Base-by-base conservation (phyloP, 2,329 filamentous ascomycete species). In the Botryotinia globosa region DNA sequence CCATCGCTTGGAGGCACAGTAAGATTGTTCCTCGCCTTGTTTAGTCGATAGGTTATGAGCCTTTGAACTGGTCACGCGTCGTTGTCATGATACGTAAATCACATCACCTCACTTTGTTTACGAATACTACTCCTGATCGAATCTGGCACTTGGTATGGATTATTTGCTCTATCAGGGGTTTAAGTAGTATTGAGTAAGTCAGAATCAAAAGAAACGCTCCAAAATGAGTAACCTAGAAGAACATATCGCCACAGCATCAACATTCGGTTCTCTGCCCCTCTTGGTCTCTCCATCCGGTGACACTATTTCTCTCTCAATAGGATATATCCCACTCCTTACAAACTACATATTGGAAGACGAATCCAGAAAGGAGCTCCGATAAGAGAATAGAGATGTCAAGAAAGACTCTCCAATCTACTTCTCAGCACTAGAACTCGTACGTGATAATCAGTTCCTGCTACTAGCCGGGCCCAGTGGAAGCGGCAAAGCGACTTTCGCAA, bases 61-160 rank as follows among this genome's bases (percentile, higher is more conserved):
- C 6, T 56, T 18, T 6, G 6, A 18, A 56, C 3, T 56, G n/a
- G 51, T 32, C 51, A 56, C 14, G n/a, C 51, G 51, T 16, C 14
- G n/a, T 54, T 54, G 51, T 54, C n/a, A 54, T 14, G 25, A 54
- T 16, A 29, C 12, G 12, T 56, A 29, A 8, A 56, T 56, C 14
- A 3, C 3, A 56, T 32, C 6, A 6, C 7, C 51, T 12, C 3
- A 29, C n/a, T 56, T 56, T 5, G n/a, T 29, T 4, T 29, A 4
- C 7, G 14, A 7, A 56, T 29, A 56, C 3, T 9, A 29, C 7
- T 29, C 18, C 2, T 4, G n/a, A 9, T 4, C 0, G 3, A 1
- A 29, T 18, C 6, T 18, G 3, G 14, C 18, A 56, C 0, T 29
- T 54, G 1, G 29, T 18, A 54, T 54, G 18, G 18, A 1, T 1